These are phyloP conservation scores for Grigorovia transvaalensis DNA, from an alignment of 805 yeast species.

Conservation along the genomic window DNA sequence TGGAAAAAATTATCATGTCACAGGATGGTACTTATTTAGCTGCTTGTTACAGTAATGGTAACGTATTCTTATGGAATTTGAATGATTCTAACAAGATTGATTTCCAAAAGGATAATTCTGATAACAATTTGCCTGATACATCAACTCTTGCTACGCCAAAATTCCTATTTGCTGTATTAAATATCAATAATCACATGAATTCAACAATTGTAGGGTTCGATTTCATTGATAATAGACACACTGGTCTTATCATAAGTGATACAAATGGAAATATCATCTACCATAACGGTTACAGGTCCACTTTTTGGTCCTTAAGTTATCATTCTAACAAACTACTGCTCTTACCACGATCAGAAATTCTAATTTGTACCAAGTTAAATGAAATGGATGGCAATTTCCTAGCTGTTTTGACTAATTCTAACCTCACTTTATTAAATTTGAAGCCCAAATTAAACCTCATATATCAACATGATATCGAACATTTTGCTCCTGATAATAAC, in stretches of 20 bases:
- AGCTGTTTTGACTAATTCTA: conserved; percentile 17
- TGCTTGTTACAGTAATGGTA: conserved; percentile 59
- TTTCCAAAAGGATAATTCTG: background rate
- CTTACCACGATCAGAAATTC: conserved; percentile 8
- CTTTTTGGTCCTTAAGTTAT: conserved; percentile 19
- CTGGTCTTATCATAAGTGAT: conserved; percentile 50
- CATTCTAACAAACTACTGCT: conserved; percentile 11
- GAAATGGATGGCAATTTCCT: conserved; percentile 7
- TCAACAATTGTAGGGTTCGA: conserved; percentile 33
- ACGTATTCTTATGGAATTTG: conserved; percentile 59
- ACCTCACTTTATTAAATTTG: conserved; percentile 13
- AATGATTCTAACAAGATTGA: conserved; percentile 4
- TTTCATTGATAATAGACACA: conserved; percentile 41
- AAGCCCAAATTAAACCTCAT: conserved; percentile 3
- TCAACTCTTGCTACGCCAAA: background rate
- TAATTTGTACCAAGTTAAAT: conserved; percentile 5
- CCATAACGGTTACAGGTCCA: conserved; percentile 53
- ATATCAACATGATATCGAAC: background rate
- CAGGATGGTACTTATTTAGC: conserved; percentile 61
- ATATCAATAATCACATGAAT: conserved; percentile 27
- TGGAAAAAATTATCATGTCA: conserved; percentile 49
- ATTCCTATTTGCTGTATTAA: conserved; percentile 20
- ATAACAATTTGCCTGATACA: background rate
- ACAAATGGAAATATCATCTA: conserved; percentile 45
- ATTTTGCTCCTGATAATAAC: background rate